Percentiles rank a stretch among this genome's conserved stretches.
phyloP scores from a whole-genome alignment of 805 yeast species.

The Yamadazyma endophytica region DNA sequence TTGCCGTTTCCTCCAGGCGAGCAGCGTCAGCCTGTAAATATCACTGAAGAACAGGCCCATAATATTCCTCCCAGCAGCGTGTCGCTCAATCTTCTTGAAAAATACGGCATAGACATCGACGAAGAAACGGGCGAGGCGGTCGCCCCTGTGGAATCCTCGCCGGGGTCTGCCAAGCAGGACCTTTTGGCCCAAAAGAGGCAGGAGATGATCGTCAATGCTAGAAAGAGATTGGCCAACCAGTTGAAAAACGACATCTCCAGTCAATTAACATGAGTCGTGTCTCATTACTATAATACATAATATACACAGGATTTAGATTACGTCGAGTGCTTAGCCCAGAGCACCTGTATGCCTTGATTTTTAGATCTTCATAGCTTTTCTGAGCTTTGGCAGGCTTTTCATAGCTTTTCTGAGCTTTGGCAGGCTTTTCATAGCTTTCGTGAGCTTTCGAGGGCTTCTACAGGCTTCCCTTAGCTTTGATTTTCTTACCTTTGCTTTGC shows the following conservation, averaged over 20 bases:
- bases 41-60: conserved; percentile 3
- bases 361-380: too few relatives aligned
- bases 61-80: conserved; percentile 23
- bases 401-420: too few relatives aligned
- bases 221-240: conserved; percentile 44
- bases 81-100: conserved; percentile 23
- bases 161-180: conserved; percentile 19
- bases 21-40: conserved; percentile 9
- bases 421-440: too few relatives aligned
- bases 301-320: too few relatives aligned
- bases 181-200: conserved; percentile 28
- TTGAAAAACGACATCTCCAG: conserved; percentile 22
- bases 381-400: too few relatives aligned
- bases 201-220: conserved; percentile 39
- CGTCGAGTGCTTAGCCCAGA: too few relatives aligned
- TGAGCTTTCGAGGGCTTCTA: too few relatives aligned
- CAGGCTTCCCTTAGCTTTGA: too few relatives aligned
- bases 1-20: conserved; percentile 54
- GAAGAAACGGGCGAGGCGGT: conserved; percentile 20
- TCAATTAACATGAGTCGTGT: too few relatives aligned
- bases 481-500: too few relatives aligned
- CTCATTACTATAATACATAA: too few relatives aligned
- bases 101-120: conserved; percentile 36
- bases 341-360: too few relatives aligned
- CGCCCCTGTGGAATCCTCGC: conserved; percentile 13